These are phyloP conservation scores for Scedosporium dehoogii DNA, from an alignment of 2,329 filamentous ascomycete genomes.

Conservation along the genomic window DNA sequence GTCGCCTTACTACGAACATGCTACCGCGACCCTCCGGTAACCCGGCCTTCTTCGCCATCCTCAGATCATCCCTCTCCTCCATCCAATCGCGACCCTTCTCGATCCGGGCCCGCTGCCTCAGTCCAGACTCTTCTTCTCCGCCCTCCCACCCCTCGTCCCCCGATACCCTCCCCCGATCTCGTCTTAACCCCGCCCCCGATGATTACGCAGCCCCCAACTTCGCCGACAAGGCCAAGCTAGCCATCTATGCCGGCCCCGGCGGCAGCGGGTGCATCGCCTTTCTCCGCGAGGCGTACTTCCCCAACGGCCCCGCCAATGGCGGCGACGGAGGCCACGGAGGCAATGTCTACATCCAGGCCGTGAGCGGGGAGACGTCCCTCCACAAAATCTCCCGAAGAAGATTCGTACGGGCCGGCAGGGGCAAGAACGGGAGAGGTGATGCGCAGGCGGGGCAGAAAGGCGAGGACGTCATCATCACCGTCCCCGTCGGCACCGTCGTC, in stretches of 20 bases:
- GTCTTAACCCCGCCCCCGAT: conserved; percentile 71
- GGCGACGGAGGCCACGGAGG: conserved; percentile 90
- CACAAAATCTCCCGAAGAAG: conserved; percentile 80
- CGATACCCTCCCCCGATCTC: conserved; percentile 25
- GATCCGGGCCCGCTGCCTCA: conserved; percentile 32
- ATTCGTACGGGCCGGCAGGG: conserved; percentile 62
- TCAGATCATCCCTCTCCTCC: neutral
- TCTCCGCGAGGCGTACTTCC: conserved; percentile 78
- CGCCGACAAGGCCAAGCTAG: conserved; percentile 73
- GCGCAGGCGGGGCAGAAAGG: conserved; percentile 67
- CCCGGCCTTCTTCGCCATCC: neutral
- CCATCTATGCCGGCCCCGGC: conserved; percentile 67
- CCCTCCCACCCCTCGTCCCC: neutral
- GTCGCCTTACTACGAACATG: neutral
- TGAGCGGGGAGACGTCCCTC: conserved; percentile 81
- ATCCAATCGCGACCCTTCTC: conserved; percentile 32
- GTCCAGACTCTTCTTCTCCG: neutral
- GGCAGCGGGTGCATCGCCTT: conserved; percentile 94
- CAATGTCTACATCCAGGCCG: conserved; percentile 87
- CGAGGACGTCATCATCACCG: conserved; percentile 77
- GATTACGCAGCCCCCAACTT: conserved; percentile 80
- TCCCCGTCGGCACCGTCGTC: conserved; percentile 87
- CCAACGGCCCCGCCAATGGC: conserved; percentile 84
- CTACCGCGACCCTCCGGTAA: neutral
- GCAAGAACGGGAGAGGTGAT: conserved; percentile 70